Evolutionary conservation across 306 rosid genomes (phyloP).

Genomic region (Castanea crenata): DNA sequence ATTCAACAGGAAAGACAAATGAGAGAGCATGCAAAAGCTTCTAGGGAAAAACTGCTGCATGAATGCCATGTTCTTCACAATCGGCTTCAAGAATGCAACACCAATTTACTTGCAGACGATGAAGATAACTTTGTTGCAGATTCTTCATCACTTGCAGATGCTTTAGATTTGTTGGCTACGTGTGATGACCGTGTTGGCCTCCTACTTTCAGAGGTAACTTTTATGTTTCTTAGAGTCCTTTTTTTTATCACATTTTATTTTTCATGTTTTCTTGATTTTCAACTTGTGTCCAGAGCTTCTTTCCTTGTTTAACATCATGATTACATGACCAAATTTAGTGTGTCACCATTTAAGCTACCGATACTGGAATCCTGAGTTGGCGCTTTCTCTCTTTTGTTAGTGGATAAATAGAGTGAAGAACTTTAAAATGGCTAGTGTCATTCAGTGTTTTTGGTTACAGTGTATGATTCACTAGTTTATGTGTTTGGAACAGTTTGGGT

Average conservation of each 20-base stretch:
- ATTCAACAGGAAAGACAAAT: slow-evolving; percentile 54
- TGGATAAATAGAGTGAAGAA: background rate
- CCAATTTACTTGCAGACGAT: slow-evolving; percentile 37
- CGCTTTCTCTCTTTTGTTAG: no score
- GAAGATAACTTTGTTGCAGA: slow-evolving; percentile 26
- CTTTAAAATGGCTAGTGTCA: background rate
- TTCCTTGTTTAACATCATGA: background rate
- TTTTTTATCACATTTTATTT: background rate
- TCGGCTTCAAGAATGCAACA: slow-evolving; percentile 69
- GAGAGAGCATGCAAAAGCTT: slow-evolving; percentile 51
- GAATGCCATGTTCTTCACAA: slow-evolving; percentile 58
- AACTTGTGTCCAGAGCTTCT: slow-evolving; percentile 3
- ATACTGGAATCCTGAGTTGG: no score
- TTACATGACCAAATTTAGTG: no score
- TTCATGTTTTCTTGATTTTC: slow-evolving; percentile 8
- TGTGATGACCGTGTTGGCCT: slow-evolving; percentile 63
- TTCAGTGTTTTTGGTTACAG: background rate
- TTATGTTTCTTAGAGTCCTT: slow-evolving; percentile 3
- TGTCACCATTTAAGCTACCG: no score
- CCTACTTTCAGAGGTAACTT: slow-evolving; percentile 68
- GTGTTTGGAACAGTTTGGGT: background rate
- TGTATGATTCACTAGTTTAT: background rate
- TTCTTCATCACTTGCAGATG: slow-evolving; percentile 48
- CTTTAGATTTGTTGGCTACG: slow-evolving; percentile 50
- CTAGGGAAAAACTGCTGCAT: slow-evolving; percentile 45